Evolutionary conservation across 1,284 basidiomycete genomes (phyloP).

Genomic region (Tremellales sp.): DNA sequence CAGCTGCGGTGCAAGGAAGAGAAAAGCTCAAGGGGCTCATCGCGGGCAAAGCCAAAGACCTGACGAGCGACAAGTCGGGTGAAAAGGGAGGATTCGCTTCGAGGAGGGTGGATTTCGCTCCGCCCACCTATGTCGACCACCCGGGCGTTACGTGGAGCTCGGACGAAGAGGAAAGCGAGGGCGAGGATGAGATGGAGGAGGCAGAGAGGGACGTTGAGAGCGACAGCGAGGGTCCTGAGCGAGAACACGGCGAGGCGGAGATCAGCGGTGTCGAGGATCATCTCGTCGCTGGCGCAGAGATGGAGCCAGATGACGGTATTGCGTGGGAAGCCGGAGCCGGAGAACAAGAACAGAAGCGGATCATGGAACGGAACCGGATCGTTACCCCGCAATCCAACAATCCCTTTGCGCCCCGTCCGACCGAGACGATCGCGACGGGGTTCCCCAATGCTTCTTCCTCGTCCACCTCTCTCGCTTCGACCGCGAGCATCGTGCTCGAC

Average conservation of each 20-base stretch:
- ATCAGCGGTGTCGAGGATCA: conserved; percentile 24
- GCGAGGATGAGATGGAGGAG: conserved; percentile 56
- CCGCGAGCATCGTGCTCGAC: conserved; percentile 24
- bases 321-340: conserved; percentile 52
- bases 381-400: conserved; percentile 30
- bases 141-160: conserved; percentile 60
- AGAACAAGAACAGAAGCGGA: conserved; percentile 37
- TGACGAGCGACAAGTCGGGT: conserved; percentile 11
- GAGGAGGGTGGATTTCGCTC: conserved; percentile 50
- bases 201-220: conserved; percentile 62
- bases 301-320: conserved; percentile 54
- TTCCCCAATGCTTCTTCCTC: conserved; percentile 4
- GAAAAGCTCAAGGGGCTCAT: conserved; percentile 34
- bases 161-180: conserved; percentile 65
- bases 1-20: conserved; percentile 23
- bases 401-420: conserved; percentile 19
- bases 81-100: conserved; percentile 18
- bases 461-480: conserved; percentile 17
- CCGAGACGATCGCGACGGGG: background rate
- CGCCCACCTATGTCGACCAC: conserved; percentile 54
- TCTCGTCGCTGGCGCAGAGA: conserved; percentile 28
- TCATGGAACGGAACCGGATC: too few species aligned
- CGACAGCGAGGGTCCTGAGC: conserved; percentile 14
- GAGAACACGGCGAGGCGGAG: conserved; percentile 17
- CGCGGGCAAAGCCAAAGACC: conserved; percentile 25